A percentile compares a stretch with the other conserved stretches of the same genome.
Conservation (phyloP, 441 rosid genomes). For the Rhodomyrtus psidioides region DNA sequence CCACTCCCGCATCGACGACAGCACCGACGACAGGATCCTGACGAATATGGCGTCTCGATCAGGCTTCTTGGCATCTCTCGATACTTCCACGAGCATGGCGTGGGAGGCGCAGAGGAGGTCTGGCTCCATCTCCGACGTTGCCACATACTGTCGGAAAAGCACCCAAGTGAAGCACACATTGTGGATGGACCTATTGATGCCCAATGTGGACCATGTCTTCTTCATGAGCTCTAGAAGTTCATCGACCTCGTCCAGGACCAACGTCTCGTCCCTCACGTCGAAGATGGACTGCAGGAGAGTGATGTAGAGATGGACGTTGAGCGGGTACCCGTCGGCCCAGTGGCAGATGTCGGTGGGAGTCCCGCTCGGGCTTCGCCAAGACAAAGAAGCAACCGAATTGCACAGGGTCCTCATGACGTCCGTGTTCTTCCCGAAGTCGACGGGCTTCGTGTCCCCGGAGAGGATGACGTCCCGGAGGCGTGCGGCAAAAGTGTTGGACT, state of each 20-base stretch:
- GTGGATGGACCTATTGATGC: slow-evolving; percentile 63
- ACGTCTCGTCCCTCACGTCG: slow-evolving; percentile 61
- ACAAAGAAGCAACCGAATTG: slow-evolving; percentile 58
- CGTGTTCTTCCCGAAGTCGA: slow-evolving; percentile 69
- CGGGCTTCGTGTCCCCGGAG: slow-evolving; percentile 37
- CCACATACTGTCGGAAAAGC: slow-evolving; percentile 73
- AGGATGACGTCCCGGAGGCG: slow-evolving; percentile 61
- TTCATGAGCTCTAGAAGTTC: slow-evolving; percentile 88
- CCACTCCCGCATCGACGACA: slow-evolving; percentile 81
- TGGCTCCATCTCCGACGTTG: slow-evolving; percentile 59
- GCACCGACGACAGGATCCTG: slow-evolving; percentile 51
- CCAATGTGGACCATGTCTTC: slow-evolving; percentile 88
- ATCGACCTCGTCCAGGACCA: slow-evolving; percentile 86
- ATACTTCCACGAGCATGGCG: slow-evolving; percentile 76
- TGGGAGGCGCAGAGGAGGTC: slow-evolving; percentile 76
- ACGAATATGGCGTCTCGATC: slow-evolving; percentile 65
- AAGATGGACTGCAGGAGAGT: slow-evolving; percentile 62
- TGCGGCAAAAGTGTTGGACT: slow-evolving; percentile 44
- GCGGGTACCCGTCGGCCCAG: slow-evolving; percentile 94
- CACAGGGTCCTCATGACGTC: slow-evolving; percentile 69
- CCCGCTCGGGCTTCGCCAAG: slow-evolving; percentile 66
- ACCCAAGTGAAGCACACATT: slow-evolving; percentile 84
- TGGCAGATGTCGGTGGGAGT: slow-evolving; percentile 67
- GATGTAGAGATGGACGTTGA: slow-evolving; percentile 66
- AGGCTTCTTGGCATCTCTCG: slow-evolving; percentile 61